These are phyloP conservation scores for Fusarium temperatum DNA, from an alignment of 2,329 filamentous ascomycete genomes.

Conservation along the genomic window DNA sequence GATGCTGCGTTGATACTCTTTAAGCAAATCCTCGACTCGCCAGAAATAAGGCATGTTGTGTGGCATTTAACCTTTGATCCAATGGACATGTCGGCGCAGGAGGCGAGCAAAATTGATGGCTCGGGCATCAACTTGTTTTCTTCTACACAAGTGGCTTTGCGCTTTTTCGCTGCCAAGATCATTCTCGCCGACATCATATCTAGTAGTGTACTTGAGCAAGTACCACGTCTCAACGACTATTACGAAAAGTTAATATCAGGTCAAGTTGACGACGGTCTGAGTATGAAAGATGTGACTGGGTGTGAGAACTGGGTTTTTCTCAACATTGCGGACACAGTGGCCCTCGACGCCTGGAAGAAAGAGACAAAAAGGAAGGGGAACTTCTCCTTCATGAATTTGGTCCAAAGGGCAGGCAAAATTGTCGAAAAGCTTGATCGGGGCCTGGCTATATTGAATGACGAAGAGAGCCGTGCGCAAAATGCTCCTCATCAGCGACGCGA, in stretches of 20 bases:
- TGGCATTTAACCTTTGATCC: not conserved
- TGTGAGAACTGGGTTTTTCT: conserved; percentile 15
- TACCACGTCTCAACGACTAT: not conserved
- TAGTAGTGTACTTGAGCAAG: not conserved
- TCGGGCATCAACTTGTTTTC: not conserved
- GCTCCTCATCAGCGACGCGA: not conserved
- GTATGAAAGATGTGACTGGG: not conserved
- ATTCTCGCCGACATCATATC: conserved; percentile 39
- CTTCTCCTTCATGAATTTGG: not conserved
- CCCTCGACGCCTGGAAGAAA: conserved; percentile 6
- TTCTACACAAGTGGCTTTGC: conserved; percentile 48
- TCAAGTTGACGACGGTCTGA: not conserved
- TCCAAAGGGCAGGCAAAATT: not conserved
- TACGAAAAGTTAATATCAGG: not conserved
- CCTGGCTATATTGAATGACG: not conserved
- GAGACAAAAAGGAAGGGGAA: not conserved
- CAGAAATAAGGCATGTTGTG: not conserved
- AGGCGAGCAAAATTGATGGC: not conserved
- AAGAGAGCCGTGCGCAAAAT: not conserved
- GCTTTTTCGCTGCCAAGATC: conserved; percentile 48
- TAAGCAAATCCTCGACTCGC: not conserved
- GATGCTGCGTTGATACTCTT: not conserved
- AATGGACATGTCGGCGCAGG: not conserved
- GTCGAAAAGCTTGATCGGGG: not conserved
- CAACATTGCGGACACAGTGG: not conserved